Evolutionary conservation across 352 stramenopile genomes (phyloP).

Genomic region (Phytophthora meadii): DNA sequence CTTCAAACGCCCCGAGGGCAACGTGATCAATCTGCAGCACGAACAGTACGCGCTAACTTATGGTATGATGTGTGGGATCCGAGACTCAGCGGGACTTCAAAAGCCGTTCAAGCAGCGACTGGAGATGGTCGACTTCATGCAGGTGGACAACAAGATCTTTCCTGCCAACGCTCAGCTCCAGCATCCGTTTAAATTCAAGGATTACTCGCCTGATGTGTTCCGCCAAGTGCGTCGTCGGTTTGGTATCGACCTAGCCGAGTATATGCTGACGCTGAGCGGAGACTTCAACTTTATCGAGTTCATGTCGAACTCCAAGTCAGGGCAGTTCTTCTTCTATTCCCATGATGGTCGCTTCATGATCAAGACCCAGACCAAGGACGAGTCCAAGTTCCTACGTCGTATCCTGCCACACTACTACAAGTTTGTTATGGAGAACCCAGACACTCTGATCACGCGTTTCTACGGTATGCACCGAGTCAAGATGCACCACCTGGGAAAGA

Average conservation of each 20-base stretch:
- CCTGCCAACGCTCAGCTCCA: slow-evolving; percentile 77
- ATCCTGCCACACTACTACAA: slow-evolving; percentile 99
- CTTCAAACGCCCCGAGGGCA: slow-evolving; percentile 74
- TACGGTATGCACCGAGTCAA: slow-evolving; percentile 98
- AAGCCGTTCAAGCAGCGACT: slow-evolving; percentile 84
- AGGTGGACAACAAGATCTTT: slow-evolving; percentile 80
- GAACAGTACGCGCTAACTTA: slow-evolving; percentile 98
- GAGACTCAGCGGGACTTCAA: slow-evolving; percentile 92
- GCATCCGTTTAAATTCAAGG: slow-evolving; percentile 91
- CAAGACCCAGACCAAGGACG: slow-evolving; percentile 99
- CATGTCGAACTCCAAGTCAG: slow-evolving; percentile 98
- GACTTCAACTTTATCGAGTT: slow-evolving; percentile 99
- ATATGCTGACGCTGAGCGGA: slow-evolving; percentile 93
- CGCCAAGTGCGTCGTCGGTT: slow-evolving; percentile 82
- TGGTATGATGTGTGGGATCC: slow-evolving; percentile 98
- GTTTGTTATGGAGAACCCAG: slow-evolving; percentile 96
- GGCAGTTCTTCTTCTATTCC: slow-evolving; percentile 99
- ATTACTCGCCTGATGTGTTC: slow-evolving; percentile 92
- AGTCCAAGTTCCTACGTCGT: slow-evolving; percentile 97
- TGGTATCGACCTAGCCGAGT: slow-evolving; percentile 81
- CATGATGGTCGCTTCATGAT: slow-evolving; percentile 98
- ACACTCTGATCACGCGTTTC: slow-evolving; percentile 98
- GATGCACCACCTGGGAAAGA: slow-evolving; percentile 94
- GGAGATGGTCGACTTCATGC: slow-evolving; percentile 93
- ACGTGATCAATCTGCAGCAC: slow-evolving; percentile 89